Evolutionary conservation across 73 alveolate genomes (phyloP), one percentile per base, ranked within the genome.

Genomic region (Uronychia binucleata): DNA sequence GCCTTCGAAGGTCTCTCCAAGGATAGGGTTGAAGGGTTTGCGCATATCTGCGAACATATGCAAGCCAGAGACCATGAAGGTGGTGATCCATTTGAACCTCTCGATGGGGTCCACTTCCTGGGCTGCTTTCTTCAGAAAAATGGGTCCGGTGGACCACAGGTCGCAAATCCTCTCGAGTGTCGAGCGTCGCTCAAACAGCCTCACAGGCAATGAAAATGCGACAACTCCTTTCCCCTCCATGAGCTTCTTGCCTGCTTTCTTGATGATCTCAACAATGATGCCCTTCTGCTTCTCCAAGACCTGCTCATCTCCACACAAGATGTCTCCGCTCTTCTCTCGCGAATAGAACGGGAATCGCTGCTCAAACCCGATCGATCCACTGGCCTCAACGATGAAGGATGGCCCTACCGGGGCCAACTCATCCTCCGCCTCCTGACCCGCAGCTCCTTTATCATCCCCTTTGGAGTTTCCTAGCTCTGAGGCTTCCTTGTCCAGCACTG

Each of bases 1-100:
- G 0, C 98, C 99, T 90, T 98, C 97, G 80, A 93, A 96, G 8
- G 99, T 98, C 87, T 98, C 99, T 74, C 99, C 99, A 29, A 98
- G 82, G 59, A 93, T 95, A 0, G 99, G 99, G 90, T 98, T 98
- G 77, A 98, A 97, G 1, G 99, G 99, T 75, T 98, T 98, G 79
- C 92, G 84, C 84, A 93, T 92, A 35, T 78, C 77, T 0, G 96
- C 91, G 75, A 77, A 92, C 84, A 79, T 87, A 84, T 94, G 93
- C 87, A 94, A 77, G 35, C 98, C 97, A 25, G 96, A 76, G 75
- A 95, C 67, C 58, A 80, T 86, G 84, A 94, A 94, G 26, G 96
- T 77, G 58, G 93, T 94, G 5, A 92, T 96, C 1, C 1, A 29
- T 88, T 95, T 94, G 80, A 94, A 83, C 75, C 98, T 86, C 67